Conservation (phyloP, 164 flowering plant species). For the Nymphaea thermarum region DNA sequence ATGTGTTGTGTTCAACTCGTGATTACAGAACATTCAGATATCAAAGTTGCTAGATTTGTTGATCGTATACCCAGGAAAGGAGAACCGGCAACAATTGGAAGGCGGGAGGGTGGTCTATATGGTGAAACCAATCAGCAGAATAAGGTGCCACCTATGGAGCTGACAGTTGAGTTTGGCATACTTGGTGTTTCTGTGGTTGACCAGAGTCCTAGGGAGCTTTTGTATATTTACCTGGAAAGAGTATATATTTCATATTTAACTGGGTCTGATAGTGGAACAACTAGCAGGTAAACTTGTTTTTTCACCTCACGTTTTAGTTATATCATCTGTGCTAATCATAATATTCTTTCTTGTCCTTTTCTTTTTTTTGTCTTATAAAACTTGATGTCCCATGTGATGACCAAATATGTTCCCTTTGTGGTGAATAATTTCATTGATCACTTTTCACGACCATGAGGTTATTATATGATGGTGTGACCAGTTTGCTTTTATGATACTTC, state of each 20-base stretch:
- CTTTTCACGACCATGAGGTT: no score
- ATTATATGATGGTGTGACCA: no score
- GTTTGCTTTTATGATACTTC: no score
- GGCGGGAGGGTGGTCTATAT: conserved; percentile 32
- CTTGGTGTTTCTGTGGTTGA: conserved; percentile 80
- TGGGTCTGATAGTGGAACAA: conserved; percentile 78
- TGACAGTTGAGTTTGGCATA: conserved; percentile 70
- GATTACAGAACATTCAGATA: conserved; percentile 44
- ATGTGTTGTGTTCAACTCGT: conserved; percentile 34
- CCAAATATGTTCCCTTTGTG: no score
- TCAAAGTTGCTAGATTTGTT: conserved; percentile 53
- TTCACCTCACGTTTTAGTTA: no score
- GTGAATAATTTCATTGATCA: no score
- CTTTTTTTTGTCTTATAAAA: no score
- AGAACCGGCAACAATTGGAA: conserved; percentile 11
- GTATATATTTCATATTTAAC: conserved; percentile 75
- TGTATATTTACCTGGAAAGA: conserved; percentile 69
- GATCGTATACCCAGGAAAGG: conserved; percentile 25
- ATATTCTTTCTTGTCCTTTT: no score
- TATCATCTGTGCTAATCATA: no score
- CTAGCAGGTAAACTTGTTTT: conserved; percentile 49
- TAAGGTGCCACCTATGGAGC: conserved; percentile 46
- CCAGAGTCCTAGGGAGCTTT: conserved; percentile 83
- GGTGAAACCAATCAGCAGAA: conserved; percentile 23
- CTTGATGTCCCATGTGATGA: no score